Conservation (phyloP, 73 alveolate genomes). For the Diophrys sp. region DNA sequence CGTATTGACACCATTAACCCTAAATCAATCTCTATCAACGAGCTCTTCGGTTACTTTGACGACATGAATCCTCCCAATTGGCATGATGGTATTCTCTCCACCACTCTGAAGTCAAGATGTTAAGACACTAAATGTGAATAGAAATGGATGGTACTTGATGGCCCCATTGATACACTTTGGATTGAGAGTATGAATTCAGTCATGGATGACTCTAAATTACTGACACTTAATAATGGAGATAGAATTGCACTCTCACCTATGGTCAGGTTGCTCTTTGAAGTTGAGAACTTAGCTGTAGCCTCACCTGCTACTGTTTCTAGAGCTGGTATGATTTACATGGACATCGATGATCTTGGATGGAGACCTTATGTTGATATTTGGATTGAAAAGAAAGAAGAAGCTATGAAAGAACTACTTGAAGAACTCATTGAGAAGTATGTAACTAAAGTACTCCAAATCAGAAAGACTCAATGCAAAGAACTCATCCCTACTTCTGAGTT, state of each 20-base stretch:
- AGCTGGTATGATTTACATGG: conserved; percentile 99
- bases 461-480: conserved; percentile 83
- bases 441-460: conserved; percentile 74
- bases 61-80: conserved; percentile 91
- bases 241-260: conserved; percentile 95
- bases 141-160: conserved; percentile 98
- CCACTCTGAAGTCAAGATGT: conserved; percentile 93
- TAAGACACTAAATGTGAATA: conserved; percentile 85
- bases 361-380: conserved; percentile 78
- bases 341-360: conserved; percentile 73
- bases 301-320: conserved; percentile 99
- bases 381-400: conserved; percentile 94
- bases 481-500: conserved; percentile 80
- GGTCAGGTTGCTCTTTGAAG: conserved; percentile 92
- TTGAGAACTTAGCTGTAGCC: conserved; percentile 92
- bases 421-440: conserved; percentile 66
- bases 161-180: conserved; percentile 99
- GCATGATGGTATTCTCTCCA: conserved; percentile 99
- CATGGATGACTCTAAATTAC: conserved; percentile 98
- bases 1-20: conserved; percentile 89
- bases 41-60: conserved; percentile 88
- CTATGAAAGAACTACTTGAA: conserved; percentile 94
- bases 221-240: conserved; percentile 98
- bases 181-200: conserved; percentile 99
- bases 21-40: conserved; percentile 89